These are phyloP conservation scores for Gonapodya prolifera DNA, from an alignment of 192 early-diverging fungal genomes.

Conservation along the genomic window DNA sequence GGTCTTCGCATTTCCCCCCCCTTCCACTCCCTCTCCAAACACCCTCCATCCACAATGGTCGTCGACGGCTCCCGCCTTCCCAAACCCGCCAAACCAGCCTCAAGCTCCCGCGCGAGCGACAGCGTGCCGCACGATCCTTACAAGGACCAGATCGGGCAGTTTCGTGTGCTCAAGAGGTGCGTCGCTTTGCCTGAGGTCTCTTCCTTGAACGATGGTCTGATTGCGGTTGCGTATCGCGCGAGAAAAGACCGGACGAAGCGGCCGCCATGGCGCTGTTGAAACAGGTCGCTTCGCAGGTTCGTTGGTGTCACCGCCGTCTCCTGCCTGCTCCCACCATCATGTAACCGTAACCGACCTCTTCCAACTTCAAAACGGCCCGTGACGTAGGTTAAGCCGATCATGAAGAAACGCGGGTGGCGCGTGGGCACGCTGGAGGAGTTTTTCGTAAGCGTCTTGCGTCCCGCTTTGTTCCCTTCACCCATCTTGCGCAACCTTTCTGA, in stretches of 20 bases:
- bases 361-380: not conserved
- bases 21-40: not conserved
- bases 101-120: not conserved
- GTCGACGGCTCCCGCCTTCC: not conserved
- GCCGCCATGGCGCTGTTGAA: not conserved
- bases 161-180: not conserved
- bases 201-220: too few species aligned
- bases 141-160: not conserved
- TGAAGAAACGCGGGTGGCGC: conserved; percentile 49
- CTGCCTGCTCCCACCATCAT: too few species aligned
- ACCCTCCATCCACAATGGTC: not conserved
- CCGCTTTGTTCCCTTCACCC: too few species aligned
- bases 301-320: too few species aligned
- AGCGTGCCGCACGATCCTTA: not conserved
- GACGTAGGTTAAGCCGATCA: conserved; percentile 52
- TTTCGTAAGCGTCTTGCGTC: not conserved
- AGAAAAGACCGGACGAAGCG: not conserved
- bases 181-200: too few species aligned
- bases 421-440: conserved; percentile 23
- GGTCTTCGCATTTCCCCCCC: too few species aligned
- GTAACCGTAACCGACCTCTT: too few species aligned
- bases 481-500: too few species aligned
- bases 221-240: too few species aligned
- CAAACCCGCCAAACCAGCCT: not conserved
- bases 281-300: not conserved